A percentile compares a stretch with the other conserved stretches of the same genome.
These are phyloP conservation scores for Pythium oligandrum DNA, from an alignment of 352 stramenopile species.

Conservation along the genomic window DNA sequence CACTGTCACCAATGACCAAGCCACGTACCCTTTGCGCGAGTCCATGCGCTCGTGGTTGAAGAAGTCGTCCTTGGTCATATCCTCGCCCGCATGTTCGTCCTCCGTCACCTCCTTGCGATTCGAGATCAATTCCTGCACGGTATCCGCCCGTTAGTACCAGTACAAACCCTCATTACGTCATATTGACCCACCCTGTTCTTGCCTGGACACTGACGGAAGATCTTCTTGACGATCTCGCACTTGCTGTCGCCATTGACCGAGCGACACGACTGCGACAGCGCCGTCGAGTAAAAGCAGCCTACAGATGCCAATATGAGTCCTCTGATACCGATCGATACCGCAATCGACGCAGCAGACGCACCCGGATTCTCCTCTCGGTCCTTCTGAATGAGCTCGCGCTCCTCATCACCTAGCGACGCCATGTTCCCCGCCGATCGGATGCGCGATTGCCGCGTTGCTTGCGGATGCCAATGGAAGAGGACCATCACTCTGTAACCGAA, in stretches of 20 bases:
- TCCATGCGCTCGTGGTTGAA: conserved; percentile 73
- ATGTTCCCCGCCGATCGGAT: conserved; percentile 18
- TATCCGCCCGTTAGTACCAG: not conserved
- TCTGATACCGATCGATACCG: not conserved
- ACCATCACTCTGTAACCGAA: not conserved
- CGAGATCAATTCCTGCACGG: conserved; percentile 54
- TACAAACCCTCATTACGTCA: not conserved
- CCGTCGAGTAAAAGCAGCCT: conserved; percentile 81
- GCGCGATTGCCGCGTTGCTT: not conserved
- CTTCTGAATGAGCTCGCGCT: conserved; percentile 68
- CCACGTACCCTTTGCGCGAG: conserved; percentile 30
- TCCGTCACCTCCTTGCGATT: conserved; percentile 76
- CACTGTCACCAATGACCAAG: not conserved
- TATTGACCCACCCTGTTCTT: conserved; percentile 35
- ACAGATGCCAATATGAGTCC: not conserved
- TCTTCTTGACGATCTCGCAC: conserved; percentile 83
- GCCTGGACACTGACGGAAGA: conserved; percentile 77
- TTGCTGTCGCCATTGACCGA: conserved; percentile 83
- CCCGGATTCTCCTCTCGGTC: conserved; percentile 66
- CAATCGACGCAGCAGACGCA: conserved; percentile 1
- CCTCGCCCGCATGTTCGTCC: conserved; percentile 55
- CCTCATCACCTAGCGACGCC: conserved; percentile 60
- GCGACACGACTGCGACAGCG: conserved; percentile 68
- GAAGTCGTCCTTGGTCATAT: conserved; percentile 43
- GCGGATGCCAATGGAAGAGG: not conserved